Base-by-base conservation (phyloP, 179 eudicot genomes). In the Spergularia azorica region DNA sequence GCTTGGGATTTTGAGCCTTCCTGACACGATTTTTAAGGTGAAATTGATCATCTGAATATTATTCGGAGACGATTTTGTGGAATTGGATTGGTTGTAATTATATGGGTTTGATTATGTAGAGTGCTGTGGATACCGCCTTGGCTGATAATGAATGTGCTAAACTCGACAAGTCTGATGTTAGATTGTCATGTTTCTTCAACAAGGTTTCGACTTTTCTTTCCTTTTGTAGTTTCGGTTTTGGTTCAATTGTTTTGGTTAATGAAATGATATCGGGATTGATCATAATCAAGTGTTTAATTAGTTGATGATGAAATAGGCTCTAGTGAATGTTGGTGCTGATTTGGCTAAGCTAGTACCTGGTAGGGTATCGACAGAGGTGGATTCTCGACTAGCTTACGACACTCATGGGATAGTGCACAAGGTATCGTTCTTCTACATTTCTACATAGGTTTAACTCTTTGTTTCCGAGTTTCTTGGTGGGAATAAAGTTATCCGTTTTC, bases 311-410 rank as follows among this genome's bases (percentile, higher is more conserved):
- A n/a, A n/a, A 70, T 77, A 95, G 98, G 98, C 98, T 20, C 85
- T 95, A 32, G 97, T 93, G 13, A 91, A 95, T 77, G 88, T 90
- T 82, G 98, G 98, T 64, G 91, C 84, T 80, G 98, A 93, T 79
- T 89, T 95, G 83, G 90, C 97, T 70, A 93, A 91, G 91, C 86
- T 93, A 67, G 98, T 95, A 21, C 97, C 98, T 69, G 98, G 98
- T 70, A 91, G 95, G 73, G 98, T 95, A 71, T 95, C 98, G 65
- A 95, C 98, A 8, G 97, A 95, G 81, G 92, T 95, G 72, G 98
- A 95, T 90, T 90, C 98, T 67, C 98, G 98, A 56, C 90, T 95
- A 65, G 97, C 98, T 57, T 93, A 95, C 83, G 97, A 95, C 81
- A 95, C 95, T 21, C 88, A 87, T 67, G 91, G 88, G 79, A 91